These are phyloP conservation scores for Microdochium bolleyi DNA, from an alignment of 2,329 filamentous ascomycete species.

Conservation along the genomic window DNA sequence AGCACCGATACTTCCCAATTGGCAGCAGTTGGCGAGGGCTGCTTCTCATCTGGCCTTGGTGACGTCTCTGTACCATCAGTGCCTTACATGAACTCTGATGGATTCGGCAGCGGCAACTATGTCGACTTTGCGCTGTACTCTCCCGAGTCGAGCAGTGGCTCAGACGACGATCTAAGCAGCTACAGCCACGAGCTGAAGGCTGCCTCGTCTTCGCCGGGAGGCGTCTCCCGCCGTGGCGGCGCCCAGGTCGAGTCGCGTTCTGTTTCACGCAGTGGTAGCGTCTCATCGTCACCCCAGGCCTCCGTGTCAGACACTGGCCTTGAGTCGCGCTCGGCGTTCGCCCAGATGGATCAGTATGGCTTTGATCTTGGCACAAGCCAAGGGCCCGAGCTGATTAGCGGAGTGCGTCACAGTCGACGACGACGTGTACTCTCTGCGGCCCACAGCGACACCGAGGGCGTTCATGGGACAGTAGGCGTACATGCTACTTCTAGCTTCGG, in stretches of 20 bases:
- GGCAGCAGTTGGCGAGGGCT: constrained; percentile 5
- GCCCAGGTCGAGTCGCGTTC: not conserved
- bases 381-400: not conserved
- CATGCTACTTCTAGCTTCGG: not conserved
- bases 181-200: constrained; percentile 4
- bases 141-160: constrained; percentile 32
- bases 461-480: not conserved
- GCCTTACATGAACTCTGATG: constrained; percentile 31
- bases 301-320: not conserved
- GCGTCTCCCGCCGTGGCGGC: constrained; percentile 6
- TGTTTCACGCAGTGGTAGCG: not conserved
- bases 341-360: not conserved
- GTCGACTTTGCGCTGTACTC: constrained; percentile 50
- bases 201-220: constrained; percentile 1
- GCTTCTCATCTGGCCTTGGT: constrained; percentile 1
- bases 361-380: not conserved
- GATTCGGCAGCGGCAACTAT: constrained; percentile 32
- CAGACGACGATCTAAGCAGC: constrained; percentile 37
- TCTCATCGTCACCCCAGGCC: not conserved
- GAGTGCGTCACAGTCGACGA: not conserved
- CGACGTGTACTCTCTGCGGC: not conserved
- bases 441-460: not conserved
- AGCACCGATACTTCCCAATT: constrained; percentile 3
- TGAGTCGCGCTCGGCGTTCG: not conserved
- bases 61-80: constrained; percentile 11